phyloP scores from a whole-genome alignment of 257 asterid genomes.

The Cynanchum wilfordii region DNA sequence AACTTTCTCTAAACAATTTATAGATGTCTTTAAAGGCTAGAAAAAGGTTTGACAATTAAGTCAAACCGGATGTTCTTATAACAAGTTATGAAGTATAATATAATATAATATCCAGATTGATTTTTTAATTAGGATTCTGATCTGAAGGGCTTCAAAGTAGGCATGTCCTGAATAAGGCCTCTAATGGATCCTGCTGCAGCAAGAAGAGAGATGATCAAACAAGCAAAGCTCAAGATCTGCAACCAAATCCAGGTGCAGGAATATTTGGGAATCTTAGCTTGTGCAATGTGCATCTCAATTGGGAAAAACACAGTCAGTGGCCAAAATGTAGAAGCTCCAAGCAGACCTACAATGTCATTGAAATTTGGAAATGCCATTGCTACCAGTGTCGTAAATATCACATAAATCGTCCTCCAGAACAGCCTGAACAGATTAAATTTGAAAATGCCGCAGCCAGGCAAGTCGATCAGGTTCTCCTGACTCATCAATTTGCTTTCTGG shows the following conservation, averaged over 20 bases:
- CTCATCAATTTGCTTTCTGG: conserved; percentile 26
- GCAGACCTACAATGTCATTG: conserved; percentile 62
- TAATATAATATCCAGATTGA: not conserved
- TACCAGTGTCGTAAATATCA: conserved; percentile 35
- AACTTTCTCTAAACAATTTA: not conserved
- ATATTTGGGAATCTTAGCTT: conserved; percentile 25
- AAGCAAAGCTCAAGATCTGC: conserved; percentile 35
- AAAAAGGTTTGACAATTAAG: no score
- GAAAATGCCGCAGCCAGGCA: conserved; percentile 23
- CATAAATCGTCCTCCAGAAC: conserved; percentile 55
- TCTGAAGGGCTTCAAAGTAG: conserved; percentile 25
- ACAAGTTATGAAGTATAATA: not conserved
- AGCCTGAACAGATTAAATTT: conserved; percentile 40
- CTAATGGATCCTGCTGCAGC: conserved; percentile 60
- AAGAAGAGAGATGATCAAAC: conserved; percentile 47
- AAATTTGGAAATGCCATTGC: conserved; percentile 71
- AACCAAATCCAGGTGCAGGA: conserved; percentile 44
- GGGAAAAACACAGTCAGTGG: conserved; percentile 64
- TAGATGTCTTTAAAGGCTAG: not conserved
- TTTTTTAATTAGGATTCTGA: conserved; percentile 31
- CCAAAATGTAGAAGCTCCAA: conserved; percentile 64
- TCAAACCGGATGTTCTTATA: not conserved
- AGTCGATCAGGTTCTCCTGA: conserved; percentile 17
- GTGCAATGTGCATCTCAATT: conserved; percentile 48
- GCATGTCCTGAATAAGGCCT: conserved; percentile 41